A percentile compares a stretch with the other conserved stretches of the same genome.
Evolutionary conservation across 805 yeast genomes (phyloP).

Genomic region (Candida morakotiae): DNA sequence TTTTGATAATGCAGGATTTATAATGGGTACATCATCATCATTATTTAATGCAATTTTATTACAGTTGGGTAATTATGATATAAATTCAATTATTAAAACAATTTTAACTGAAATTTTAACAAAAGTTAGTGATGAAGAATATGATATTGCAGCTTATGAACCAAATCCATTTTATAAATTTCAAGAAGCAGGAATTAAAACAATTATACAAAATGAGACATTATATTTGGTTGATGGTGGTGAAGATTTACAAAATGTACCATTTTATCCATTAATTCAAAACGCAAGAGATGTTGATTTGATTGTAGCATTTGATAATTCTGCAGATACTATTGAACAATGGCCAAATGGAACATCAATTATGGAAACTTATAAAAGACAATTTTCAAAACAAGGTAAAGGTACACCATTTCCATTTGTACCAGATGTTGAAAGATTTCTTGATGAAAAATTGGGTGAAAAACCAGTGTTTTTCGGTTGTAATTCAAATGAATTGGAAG

Average conservation of each 20-base stretch:
- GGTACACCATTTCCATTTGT: conserved; percentile 75
- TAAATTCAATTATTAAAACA: conserved; percentile 15
- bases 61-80: conserved; percentile 38
- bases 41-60: conserved; percentile 46
- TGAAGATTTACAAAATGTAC: conserved; percentile 36
- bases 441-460: conserved; percentile 55
- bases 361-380: conserved; percentile 31
- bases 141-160: conserved; percentile 64
- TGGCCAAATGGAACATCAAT: conserved; percentile 41
- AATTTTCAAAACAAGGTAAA: conserved; percentile 42
- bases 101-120: conserved; percentile 20
- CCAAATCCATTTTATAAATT: conserved; percentile 63
- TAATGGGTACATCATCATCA: conserved; percentile 37
- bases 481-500: conserved; percentile 35
- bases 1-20: conserved; percentile 37
- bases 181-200: conserved; percentile 23
- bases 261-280: conserved; percentile 31
- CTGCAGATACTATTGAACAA: conserved; percentile 16
- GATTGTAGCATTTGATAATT: conserved; percentile 39
- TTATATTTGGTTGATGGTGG: conserved; percentile 38
- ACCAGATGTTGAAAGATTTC: conserved; percentile 63
- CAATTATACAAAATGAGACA: conserved; percentile 18
- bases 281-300: conserved; percentile 27
- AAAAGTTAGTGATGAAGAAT: conserved; percentile 43
- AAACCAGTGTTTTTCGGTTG: conserved; percentile 85